Evolutionary conservation across 176 grass and related monocot species (phyloP).

Genomic region (Panicum miliaceum): DNA sequence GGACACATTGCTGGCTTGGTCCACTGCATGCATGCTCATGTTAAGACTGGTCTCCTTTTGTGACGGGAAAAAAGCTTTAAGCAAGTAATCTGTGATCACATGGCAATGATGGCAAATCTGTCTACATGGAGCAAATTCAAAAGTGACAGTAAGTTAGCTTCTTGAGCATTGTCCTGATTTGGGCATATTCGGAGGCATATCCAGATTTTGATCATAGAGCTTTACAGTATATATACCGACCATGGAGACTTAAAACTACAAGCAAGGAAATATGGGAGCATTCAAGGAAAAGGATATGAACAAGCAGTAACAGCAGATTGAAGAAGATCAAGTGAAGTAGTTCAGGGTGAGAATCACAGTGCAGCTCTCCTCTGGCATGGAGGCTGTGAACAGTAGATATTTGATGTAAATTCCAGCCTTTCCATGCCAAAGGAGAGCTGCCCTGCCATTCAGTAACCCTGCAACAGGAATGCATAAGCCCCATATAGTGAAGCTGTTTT

Average conservation of each 20-base stretch:
- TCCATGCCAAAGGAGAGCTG: slow-evolving; percentile 87
- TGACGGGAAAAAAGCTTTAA: slow-evolving; percentile 8
- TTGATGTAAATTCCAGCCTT: neutral
- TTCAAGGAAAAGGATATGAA: neutral
- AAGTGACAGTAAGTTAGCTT: slow-evolving; percentile 15
- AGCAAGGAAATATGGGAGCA: neutral
- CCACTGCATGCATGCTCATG: slow-evolving; percentile 7
- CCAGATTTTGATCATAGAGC: neutral
- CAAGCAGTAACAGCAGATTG: neutral
- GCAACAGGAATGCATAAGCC: neutral
- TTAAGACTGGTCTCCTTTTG: neutral
- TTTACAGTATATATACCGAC: slow-evolving; percentile 28
- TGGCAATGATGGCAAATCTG: neutral
- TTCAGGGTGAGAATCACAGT: slow-evolving; percentile 64
- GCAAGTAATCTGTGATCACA: neutral
- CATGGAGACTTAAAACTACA: neutral
- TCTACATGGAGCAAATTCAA: slow-evolving; percentile 18
- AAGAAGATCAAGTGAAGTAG: neutral
- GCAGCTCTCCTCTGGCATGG: slow-evolving; percentile 63
- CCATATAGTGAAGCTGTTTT: neutral
- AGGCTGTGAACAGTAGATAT: neutral
- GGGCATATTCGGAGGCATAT: slow-evolving; percentile 46
- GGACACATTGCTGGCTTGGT: neutral
- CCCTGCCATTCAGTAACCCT: slow-evolving; percentile 71
- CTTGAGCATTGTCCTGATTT: slow-evolving; percentile 8